Evolutionary conservation across 2,329 filamentous ascomycete genomes (phyloP).

Genomic region (Fusarium algeriense): DNA sequence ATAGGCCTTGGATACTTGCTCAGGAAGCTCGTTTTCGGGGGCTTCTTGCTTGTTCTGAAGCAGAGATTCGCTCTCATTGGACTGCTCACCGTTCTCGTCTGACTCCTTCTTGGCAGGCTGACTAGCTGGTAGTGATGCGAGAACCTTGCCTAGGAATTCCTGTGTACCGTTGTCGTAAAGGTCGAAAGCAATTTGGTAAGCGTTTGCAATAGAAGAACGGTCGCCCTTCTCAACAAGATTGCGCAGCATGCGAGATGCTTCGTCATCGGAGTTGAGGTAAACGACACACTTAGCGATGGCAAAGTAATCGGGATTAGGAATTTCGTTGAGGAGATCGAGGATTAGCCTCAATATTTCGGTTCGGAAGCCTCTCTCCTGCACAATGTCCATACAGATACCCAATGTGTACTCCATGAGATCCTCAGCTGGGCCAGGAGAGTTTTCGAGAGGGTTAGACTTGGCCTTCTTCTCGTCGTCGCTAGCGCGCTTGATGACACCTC

Average conservation of each 20-base stretch:
- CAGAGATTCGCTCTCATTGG: slow-evolving; percentile 62
- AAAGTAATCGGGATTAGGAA: slow-evolving; percentile 94
- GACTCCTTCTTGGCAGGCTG: slow-evolving; percentile 57
- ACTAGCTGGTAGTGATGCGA: slow-evolving; percentile 78
- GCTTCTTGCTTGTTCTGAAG: slow-evolving; percentile 64
- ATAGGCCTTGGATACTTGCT: slow-evolving; percentile 68
- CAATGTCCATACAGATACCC: slow-evolving; percentile 96
- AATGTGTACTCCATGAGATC: slow-evolving; percentile 97
- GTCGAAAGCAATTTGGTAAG: slow-evolving; percentile 98
- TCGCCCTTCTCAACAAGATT: slow-evolving; percentile 86
- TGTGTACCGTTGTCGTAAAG: slow-evolving; percentile 99
- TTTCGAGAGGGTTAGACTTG: slow-evolving; percentile 66
- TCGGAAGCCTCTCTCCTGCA: slow-evolving; percentile 90
- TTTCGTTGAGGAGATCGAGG: slow-evolving; percentile 93
- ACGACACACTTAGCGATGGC: slow-evolving; percentile 98
- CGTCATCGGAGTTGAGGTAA: slow-evolving; percentile 90
- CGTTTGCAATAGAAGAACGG: slow-evolving; percentile 81
- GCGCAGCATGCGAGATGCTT: slow-evolving; percentile 87
- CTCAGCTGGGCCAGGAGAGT: slow-evolving; percentile 74
- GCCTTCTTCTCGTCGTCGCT: slow-evolving; percentile 83
- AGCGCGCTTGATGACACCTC: slow-evolving; percentile 88
- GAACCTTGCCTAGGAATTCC: slow-evolving; percentile 92
- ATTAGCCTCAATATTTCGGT: slow-evolving; percentile 89
- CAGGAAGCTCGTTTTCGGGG: slow-evolving; percentile 66
- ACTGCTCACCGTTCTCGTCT: slow-evolving; percentile 59